phyloP scores from a whole-genome alignment of 164 flowering plant species.

The Vitis rupestris region DNA sequence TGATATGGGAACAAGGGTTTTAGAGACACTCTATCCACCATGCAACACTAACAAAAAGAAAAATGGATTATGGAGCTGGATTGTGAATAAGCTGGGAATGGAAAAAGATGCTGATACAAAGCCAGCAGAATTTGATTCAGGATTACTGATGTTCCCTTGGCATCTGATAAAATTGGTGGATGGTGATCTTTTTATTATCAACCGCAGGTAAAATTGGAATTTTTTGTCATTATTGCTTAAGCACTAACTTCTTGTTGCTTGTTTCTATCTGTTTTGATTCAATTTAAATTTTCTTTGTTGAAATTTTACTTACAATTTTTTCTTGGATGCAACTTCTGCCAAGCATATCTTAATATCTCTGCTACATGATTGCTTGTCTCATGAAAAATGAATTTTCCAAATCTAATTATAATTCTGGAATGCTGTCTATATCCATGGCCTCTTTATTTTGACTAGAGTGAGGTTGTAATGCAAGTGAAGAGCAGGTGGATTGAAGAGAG shows the following conservation, averaged over 20 bases:
- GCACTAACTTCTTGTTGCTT: conserved; percentile 2
- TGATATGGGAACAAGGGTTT: conserved; percentile 59
- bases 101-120: conserved; percentile 29
- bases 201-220: conserved; percentile 56
- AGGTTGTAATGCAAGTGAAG: too few relatives aligned
- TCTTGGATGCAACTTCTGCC: too few relatives aligned
- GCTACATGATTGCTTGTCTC: not conserved
- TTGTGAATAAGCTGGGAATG: conserved; percentile 59
- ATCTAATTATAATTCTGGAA: too few relatives aligned
- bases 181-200: conserved; percentile 45
- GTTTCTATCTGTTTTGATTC: not conserved
- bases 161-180: conserved; percentile 60
- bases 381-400: too few relatives aligned
- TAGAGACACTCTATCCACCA: conserved; percentile 72
- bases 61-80: conserved; percentile 66
- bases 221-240: conserved; percentile 4
- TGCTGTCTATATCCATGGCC: not conserved
- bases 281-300: not conserved
- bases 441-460: not conserved
- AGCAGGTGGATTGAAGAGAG: too few relatives aligned
- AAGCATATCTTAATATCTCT: too few relatives aligned
- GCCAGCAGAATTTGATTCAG: conserved; percentile 38
- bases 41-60: conserved; percentile 27
- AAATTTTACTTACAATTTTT: not conserved
- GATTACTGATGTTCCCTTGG: conserved; percentile 69